phyloP scores from a whole-genome alignment of 2,329 filamentous ascomycete species.

The Malbranchea cinnamomea region DNA sequence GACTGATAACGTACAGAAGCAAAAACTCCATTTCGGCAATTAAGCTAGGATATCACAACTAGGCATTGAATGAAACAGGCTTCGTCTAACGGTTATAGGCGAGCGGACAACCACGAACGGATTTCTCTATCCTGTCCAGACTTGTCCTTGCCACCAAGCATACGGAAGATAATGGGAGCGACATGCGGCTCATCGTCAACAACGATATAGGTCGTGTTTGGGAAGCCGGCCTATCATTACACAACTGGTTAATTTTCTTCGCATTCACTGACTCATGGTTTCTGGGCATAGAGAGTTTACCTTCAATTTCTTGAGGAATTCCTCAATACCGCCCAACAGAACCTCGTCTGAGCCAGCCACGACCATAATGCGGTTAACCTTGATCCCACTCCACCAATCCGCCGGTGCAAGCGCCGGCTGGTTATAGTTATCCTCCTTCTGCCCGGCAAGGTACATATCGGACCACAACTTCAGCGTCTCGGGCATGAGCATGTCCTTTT shows the following conservation, averaged over 20 bases:
- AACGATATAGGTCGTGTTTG: slow-evolving; percentile 21
- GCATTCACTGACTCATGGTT: no score
- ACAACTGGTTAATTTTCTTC: no score
- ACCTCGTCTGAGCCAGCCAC: slow-evolving; percentile 42
- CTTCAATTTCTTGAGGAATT: slow-evolving; percentile 34
- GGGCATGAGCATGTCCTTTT: slow-evolving; percentile 36
- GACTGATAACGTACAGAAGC: no score
- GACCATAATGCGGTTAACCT: slow-evolving; percentile 36
- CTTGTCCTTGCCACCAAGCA: slow-evolving; percentile 20
- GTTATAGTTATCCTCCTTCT: slow-evolving; percentile 35
- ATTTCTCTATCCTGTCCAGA: slow-evolving; percentile 26
- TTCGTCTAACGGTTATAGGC: slow-evolving; percentile 15
- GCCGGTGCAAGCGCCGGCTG: slow-evolving; percentile 35
- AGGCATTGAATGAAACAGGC: no score
- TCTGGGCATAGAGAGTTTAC: slow-evolving; percentile 17
- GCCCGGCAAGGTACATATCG: slow-evolving; percentile 31
- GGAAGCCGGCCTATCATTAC: slow-evolving; percentile 13
- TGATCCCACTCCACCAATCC: slow-evolving; percentile 39
- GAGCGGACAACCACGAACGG: slow-evolving; percentile 19
- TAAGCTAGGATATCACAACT: no score
- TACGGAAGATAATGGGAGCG: slow-evolving; percentile 26
- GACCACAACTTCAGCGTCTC: slow-evolving; percentile 32
- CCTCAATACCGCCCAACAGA: slow-evolving; percentile 39
- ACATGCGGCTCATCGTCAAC: slow-evolving; percentile 27
- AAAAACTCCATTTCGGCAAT: no score